Percentiles rank a stretch among this genome's conserved stretches.
Evolutionary conservation across 2,329 filamentous ascomycete genomes (phyloP).

Genomic region (Epichloe typhina): DNA sequence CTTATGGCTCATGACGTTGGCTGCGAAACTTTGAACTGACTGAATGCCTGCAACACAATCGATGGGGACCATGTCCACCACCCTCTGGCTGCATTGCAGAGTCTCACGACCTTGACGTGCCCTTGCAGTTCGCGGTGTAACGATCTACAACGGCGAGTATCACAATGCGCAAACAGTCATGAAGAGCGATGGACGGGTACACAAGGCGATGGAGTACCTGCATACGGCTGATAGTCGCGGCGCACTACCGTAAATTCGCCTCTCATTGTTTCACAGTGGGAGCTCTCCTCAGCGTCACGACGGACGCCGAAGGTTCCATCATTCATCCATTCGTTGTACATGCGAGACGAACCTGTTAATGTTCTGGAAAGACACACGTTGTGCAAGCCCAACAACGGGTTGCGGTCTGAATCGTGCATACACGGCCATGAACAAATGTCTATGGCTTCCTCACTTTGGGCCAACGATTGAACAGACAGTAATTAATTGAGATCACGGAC

Average conservation of each 20-base stretch:
- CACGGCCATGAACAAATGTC: neutral
- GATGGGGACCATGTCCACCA: neutral
- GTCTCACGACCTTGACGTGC: neutral
- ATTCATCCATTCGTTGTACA: neutral
- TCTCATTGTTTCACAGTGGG: neutral
- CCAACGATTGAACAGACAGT: neutral
- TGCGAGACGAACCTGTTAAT: neutral
- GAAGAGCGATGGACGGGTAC: neutral
- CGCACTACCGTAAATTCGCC: neutral
- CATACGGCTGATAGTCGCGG: neutral
- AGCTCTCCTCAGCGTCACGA: neutral
- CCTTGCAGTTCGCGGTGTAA: neutral
- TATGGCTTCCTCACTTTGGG: neutral
- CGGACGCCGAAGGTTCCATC: neutral
- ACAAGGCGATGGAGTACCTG: neutral
- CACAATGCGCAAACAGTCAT: slow-evolving; percentile 1
- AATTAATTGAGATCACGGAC: neutral
- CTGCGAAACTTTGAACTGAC: neutral
- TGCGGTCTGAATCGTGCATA: neutral
- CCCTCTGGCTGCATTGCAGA: neutral
- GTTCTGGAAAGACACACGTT: neutral
- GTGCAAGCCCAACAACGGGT: neutral
- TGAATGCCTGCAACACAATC: neutral
- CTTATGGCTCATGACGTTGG: neutral
- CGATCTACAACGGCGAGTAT: neutral